Percentiles rank a stretch among this genome's conserved stretches.
phyloP scores from a whole-genome alignment of 2,329 filamentous ascomycete genomes.

The Neofusicoccum umdonicola region DNA sequence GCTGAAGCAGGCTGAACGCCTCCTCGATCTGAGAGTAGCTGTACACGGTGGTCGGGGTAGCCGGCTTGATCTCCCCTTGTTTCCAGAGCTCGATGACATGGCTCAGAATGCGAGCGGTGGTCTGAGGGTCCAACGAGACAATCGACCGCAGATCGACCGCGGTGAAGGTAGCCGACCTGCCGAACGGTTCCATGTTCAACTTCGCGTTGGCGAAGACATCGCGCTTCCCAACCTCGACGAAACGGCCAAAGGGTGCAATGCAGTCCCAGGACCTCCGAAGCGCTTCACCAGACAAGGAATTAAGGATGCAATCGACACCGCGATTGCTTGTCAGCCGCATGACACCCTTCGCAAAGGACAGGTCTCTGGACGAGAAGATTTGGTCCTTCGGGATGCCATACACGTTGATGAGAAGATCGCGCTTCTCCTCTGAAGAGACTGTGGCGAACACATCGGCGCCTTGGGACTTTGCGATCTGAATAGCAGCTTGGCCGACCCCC shows the following conservation, averaged over 20 bases:
- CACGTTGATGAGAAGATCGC: background rate
- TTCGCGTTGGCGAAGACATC: conserved; percentile 16
- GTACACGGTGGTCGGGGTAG: conserved; percentile 22
- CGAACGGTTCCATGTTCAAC: conserved; percentile 26
- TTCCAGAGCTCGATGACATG: conserved; percentile 10
- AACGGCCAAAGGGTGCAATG: conserved; percentile 28
- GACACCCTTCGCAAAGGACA: conserved; percentile 22
- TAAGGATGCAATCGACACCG: conserved; percentile 32
- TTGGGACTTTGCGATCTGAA: conserved; percentile 23
- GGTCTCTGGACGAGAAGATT: background rate
- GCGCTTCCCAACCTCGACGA: conserved; percentile 34
- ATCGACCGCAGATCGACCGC: background rate
- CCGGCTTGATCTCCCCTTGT: conserved; percentile 28
- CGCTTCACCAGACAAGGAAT: conserved; percentile 24
- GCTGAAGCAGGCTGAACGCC: conserved; percentile 38
- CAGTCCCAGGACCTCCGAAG: conserved; percentile 24
- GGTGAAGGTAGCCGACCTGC: background rate
- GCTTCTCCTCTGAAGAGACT: conserved; percentile 4
- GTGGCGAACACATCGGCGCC: conserved; percentile 25
- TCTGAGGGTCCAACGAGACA: background rate
- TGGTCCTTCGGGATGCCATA: background rate
- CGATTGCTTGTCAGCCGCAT: conserved; percentile 24
- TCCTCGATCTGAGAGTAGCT: conserved; percentile 19
- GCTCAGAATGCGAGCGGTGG: conserved; percentile 8
- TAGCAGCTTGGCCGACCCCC: conserved; percentile 2